A percentile compares a stretch with the other conserved stretches of the same genome.
These are phyloP conservation scores for Suhomyces anneliseae DNA, from an alignment of 1,139 yeast species.

Conservation along the genomic window DNA sequence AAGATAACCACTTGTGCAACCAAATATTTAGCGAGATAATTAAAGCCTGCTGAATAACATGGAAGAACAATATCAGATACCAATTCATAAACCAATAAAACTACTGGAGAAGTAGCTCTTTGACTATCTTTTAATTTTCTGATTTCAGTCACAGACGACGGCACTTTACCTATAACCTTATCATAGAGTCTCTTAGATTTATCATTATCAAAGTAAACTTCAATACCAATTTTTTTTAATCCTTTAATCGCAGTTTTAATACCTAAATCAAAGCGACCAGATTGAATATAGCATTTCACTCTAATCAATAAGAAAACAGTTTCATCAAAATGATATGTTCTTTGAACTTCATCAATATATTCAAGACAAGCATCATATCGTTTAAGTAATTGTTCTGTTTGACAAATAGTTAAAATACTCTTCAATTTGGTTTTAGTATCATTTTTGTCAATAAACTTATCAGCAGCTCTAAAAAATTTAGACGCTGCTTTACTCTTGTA, in stretches of 20 bases:
- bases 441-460: constrained; percentile 21
- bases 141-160: constrained; percentile 45
- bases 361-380: constrained; percentile 30
- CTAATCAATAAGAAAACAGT: constrained; percentile 37
- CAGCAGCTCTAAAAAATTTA: constrained; percentile 31
- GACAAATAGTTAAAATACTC: constrained; percentile 34
- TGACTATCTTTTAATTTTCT: constrained; percentile 30
- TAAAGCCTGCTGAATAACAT: constrained; percentile 28
- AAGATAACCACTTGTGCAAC: constrained; percentile 25
- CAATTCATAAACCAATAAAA: constrained; percentile 41
- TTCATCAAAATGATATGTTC: constrained; percentile 25
- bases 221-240: constrained; percentile 31
- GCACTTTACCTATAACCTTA: constrained; percentile 32
- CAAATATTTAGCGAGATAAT: constrained; percentile 25
- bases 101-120: constrained; percentile 27
- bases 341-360: constrained; percentile 26
- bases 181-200: constrained; percentile 25
- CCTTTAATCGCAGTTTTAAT: constrained; percentile 37
- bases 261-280: constrained; percentile 35
- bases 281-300: constrained; percentile 40
- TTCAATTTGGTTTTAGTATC: constrained; percentile 24
- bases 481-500: constrained; percentile 34
- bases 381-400: constrained; percentile 28
- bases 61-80: constrained; percentile 42
- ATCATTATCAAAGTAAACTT: constrained; percentile 22